Percentiles rank a stretch among this genome's conserved stretches.
Conservation (phyloP, 2,329 filamentous ascomycete genomes). For the Epichloe baconii region DNA sequence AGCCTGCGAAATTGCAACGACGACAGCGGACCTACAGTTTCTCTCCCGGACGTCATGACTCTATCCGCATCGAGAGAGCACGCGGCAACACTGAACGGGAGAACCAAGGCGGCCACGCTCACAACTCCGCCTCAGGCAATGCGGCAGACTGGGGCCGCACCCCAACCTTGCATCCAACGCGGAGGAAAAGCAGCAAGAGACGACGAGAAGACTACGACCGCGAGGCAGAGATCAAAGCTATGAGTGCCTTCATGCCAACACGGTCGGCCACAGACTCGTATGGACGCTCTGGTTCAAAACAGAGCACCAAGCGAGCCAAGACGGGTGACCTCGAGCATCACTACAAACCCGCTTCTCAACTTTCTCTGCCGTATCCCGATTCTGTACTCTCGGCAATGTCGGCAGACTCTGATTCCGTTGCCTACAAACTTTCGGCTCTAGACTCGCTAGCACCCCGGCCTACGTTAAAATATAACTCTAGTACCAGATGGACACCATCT, state of each 20-base stretch:
- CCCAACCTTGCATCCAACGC: conserved; percentile 44
- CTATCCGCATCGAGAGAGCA: conserved; percentile 27
- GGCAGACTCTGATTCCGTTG: conserved; percentile 54
- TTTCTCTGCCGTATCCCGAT: conserved; percentile 60
- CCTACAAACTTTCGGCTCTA: conserved; percentile 69
- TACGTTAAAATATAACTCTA: conserved; percentile 60
- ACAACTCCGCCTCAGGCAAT: not conserved
- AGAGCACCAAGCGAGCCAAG: conserved; percentile 53
- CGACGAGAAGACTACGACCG: conserved; percentile 62
- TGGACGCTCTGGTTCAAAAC: conserved; percentile 47
- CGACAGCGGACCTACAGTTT: conserved; percentile 45
- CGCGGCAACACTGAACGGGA: conserved; percentile 3
- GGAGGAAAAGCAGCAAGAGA: conserved; percentile 65
- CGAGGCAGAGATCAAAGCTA: conserved; percentile 78
- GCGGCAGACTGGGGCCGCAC: conserved; percentile 18
- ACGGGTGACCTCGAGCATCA: conserved; percentile 38
- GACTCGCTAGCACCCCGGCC: conserved; percentile 77
- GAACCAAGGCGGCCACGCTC: conserved; percentile 7
- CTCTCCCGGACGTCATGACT: conserved; percentile 45
- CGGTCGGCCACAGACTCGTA: conserved; percentile 48
- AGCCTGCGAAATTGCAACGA: conserved; percentile 34
- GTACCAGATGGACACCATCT: conserved; percentile 42
- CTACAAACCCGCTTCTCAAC: conserved; percentile 53
- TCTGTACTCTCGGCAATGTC: conserved; percentile 70
- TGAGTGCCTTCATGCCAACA: conserved; percentile 58